phyloP scores from a whole-genome alignment of 257 asterid species.

The Orobanche coerulescens region DNA sequence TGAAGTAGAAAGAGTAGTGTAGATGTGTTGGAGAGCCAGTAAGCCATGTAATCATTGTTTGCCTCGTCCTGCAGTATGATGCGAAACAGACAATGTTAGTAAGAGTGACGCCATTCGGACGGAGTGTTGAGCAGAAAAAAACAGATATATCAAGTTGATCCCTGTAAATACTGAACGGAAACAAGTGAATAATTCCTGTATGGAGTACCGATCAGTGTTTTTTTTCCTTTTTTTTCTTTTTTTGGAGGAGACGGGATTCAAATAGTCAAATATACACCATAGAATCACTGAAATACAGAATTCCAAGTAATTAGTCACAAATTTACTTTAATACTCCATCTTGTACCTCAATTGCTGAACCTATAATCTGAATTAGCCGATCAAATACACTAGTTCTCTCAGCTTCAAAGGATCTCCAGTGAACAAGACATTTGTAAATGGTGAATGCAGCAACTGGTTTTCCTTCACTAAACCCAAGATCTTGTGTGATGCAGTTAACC shows the following conservation, averaged over 20 bases:
- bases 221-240: not conserved
- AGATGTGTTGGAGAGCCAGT: slow-evolving; percentile 71
- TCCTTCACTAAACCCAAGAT: slow-evolving; percentile 68
- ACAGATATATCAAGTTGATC: not conserved
- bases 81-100: not conserved
- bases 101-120: not conserved
- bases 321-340: not conserved
- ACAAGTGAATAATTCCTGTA: not conserved
- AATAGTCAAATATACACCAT: not conserved
- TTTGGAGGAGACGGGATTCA: not conserved
- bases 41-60: slow-evolving; percentile 45
- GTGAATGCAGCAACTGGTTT: slow-evolving; percentile 71
- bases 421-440: slow-evolving; percentile 56
- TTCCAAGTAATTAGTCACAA: slow-evolving; percentile 1
- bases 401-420: slow-evolving; percentile 67
- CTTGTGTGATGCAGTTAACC: slow-evolving; percentile 35
- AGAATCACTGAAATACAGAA: not conserved
- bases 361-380: slow-evolving; percentile 55
- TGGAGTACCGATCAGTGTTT: not conserved
- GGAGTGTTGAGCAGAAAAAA: not conserved
- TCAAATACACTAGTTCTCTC: slow-evolving; percentile 64
- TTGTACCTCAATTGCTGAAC: slow-evolving; percentile 59
- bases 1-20: slow-evolving; percentile 51
- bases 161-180: not conserved
- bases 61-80: slow-evolving; percentile 43